A percentile compares a stretch with the other conserved stretches of the same genome.
phyloP scores from a whole-genome alignment of 371 early-diverging fungal species.

The Globomyces sp. region DNA sequence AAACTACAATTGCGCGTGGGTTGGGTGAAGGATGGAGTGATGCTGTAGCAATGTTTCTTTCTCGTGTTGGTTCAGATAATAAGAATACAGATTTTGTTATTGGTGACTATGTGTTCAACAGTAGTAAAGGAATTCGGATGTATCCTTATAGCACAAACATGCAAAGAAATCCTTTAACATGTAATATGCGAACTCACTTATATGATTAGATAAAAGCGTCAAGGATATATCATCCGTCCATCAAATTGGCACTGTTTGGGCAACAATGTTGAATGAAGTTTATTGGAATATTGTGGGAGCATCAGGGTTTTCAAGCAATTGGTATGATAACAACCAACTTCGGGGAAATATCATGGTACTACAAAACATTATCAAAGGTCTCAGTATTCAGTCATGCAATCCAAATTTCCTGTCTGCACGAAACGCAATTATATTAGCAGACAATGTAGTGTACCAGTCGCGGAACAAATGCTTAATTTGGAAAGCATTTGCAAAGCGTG shows the following conservation, averaged over 20 bases:
- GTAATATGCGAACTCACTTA: slow-evolving; percentile 1
- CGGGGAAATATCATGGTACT: slow-evolving; percentile 56
- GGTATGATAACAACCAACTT: slow-evolving; percentile 26
- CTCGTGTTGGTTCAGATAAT: slow-evolving; percentile 54
- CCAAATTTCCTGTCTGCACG: slow-evolving; percentile 87
- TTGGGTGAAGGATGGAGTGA: slow-evolving; percentile 98
- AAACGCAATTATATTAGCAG: slow-evolving; percentile 86
- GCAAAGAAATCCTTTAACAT: slow-evolving; percentile 30
- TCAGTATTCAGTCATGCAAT: slow-evolving; percentile 89
- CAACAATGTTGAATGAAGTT: slow-evolving; percentile 72
- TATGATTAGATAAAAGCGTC: slow-evolving; percentile 6
- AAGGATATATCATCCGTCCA: slow-evolving; percentile 29
- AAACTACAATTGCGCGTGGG: slow-evolving; percentile 83
- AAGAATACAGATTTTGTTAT: slow-evolving; percentile 61
- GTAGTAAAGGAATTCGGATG: slow-evolving; percentile 74
- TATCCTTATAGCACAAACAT: slow-evolving; percentile 51
- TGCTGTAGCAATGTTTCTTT: slow-evolving; percentile 73
- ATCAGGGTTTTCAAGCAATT: slow-evolving; percentile 63
- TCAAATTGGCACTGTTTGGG: slow-evolving; percentile 40
- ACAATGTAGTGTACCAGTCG: slow-evolving; percentile 69
- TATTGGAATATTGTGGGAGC: slow-evolving; percentile 75
- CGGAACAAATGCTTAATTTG: slow-evolving; percentile 77
- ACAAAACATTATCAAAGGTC: slow-evolving; percentile 78
- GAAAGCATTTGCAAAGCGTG: slow-evolving; percentile 87
- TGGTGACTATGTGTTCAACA: slow-evolving; percentile 67